These are phyloP conservation scores for Geum urbanum DNA, from an alignment of 306 rosid genomes.

Conservation along the genomic window DNA sequence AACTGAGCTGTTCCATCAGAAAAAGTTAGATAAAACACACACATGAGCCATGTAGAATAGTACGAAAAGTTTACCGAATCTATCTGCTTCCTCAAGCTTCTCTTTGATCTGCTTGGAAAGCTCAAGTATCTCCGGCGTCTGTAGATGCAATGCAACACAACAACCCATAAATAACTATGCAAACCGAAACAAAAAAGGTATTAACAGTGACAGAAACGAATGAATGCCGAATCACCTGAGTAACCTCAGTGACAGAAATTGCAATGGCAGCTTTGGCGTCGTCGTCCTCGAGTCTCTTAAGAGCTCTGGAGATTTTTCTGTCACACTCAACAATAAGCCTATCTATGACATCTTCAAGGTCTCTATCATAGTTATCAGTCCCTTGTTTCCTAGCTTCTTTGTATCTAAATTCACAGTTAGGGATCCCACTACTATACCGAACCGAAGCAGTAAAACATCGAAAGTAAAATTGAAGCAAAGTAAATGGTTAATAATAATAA, in stretches of 20 bases:
- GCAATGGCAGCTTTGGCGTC: constrained; percentile 99
- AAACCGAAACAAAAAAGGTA: background rate
- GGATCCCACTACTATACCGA: constrained; percentile 4
- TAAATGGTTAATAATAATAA: constrained; percentile 9
- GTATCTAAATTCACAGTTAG: constrained; percentile 65
- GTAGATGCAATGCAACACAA: constrained; percentile 33
- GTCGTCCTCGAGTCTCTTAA: constrained; percentile 93
- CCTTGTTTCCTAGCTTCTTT: constrained; percentile 80
- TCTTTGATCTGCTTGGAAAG: constrained; percentile 77
- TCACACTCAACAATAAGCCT: constrained; percentile 96
- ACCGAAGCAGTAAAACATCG: no score
- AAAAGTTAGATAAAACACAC: background rate
- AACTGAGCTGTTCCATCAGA: no score
- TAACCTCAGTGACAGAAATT: constrained; percentile 92
- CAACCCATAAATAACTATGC: background rate
- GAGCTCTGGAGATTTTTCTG: constrained; percentile 86
- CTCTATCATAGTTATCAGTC: constrained; percentile 75
- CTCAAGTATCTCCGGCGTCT: constrained; percentile 81
- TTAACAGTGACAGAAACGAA: background rate
- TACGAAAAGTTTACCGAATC: constrained; percentile 50
- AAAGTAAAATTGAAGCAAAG: background rate
- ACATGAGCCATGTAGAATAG: background rate
- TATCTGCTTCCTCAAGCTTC: constrained; percentile 89
- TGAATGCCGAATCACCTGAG: constrained; percentile 48
- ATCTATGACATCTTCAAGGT: constrained; percentile 91